Percentiles rank a stretch among this genome's conserved stretches.
Conservation (phyloP, 129 eudicot genomes). For the Rutidosis leptorrhynchoides region DNA sequence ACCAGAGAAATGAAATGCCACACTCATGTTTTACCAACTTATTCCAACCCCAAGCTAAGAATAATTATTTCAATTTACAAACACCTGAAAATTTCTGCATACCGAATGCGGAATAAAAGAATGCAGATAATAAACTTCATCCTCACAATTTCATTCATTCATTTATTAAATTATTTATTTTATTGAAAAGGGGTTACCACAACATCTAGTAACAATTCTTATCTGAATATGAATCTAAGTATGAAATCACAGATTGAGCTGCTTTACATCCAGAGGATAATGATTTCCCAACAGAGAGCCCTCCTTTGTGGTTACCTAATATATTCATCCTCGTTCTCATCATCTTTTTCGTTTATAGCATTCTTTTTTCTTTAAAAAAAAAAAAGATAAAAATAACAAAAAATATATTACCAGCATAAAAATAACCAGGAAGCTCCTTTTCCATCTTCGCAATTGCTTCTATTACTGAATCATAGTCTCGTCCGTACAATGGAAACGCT, state of each 20-base stretch:
- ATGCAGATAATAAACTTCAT: neutral
- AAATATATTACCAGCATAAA: conserved; percentile 69
- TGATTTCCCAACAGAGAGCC: conserved; percentile 93
- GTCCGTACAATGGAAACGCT: conserved; percentile 90
- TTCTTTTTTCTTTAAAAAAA: neutral
- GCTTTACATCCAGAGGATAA: conserved; percentile 87
- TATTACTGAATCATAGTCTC: conserved; percentile 59
- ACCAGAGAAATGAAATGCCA: neutral
- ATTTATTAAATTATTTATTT: too few relatives aligned
- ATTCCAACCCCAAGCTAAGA: neutral
- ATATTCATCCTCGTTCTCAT: neutral
- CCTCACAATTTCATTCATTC: neutral
- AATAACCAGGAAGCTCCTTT: conserved; percentile 77
- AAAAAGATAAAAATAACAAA: neutral
- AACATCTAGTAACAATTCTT: conserved; percentile 24
- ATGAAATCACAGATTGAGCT: conserved; percentile 88
- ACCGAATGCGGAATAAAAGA: neutral
- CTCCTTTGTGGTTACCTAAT: conserved; percentile 91
- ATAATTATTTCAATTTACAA: neutral
- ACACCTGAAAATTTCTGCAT: neutral
- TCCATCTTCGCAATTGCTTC: conserved; percentile 91
- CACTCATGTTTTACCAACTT: neutral
- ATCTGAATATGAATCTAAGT: conserved; percentile 58
- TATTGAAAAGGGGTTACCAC: neutral
- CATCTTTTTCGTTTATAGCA: neutral